Percentiles rank a stretch among this genome's conserved stretches.
phyloP scores from a whole-genome alignment of 306 rosid species.

The Cucumis melo region DNA sequence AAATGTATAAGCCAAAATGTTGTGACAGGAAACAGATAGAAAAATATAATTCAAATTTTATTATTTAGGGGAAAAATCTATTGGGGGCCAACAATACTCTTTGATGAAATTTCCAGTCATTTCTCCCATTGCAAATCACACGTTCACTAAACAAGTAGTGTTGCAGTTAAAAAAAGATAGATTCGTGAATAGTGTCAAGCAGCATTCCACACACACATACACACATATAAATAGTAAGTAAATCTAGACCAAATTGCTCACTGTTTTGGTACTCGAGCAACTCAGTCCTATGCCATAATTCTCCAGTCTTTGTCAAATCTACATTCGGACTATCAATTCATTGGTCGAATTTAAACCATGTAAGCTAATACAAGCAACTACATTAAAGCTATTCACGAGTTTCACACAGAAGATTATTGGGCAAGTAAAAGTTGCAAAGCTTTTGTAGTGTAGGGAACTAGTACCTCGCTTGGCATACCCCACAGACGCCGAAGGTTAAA shows the following conservation, averaged over 20 bases:
- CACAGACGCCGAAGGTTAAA: conserved; percentile 57
- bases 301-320: neutral
- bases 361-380: neutral
- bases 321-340: neutral
- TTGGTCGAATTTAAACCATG: neutral
- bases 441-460: conserved; percentile 13
- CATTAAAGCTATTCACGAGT: neutral
- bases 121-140: neutral
- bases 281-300: neutral
- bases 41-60: neutral
- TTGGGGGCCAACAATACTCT: neutral
- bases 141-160: neutral
- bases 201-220: neutral
- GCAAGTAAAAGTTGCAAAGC: neutral
- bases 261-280: neutral
- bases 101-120: neutral
- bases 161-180: neutral
- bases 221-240: neutral
- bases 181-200: neutral
- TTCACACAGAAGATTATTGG: neutral
- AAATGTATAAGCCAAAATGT: neutral
- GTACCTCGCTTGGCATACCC: conserved; percentile 71
- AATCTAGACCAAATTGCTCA: neutral
- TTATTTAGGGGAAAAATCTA: neutral
- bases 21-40: neutral